These are phyloP conservation scores for Leersia perrieri DNA, from an alignment of 176 grass and related monocot species.

Conservation along the genomic window DNA sequence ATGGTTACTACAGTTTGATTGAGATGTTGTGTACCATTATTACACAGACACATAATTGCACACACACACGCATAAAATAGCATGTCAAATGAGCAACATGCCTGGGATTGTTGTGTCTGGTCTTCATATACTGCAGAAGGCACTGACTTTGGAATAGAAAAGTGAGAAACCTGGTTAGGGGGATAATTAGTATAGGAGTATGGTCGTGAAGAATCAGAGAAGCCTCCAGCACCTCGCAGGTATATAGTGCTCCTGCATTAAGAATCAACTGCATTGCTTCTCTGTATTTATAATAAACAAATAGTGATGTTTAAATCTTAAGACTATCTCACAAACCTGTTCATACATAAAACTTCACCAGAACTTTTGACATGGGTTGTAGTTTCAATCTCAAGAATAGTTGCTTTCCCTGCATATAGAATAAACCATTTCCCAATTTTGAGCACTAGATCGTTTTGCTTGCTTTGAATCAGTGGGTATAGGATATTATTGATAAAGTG, in stretches of 20 bases:
- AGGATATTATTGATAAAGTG: not conserved
- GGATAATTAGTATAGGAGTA: constrained; percentile 73
- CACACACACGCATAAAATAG: constrained; percentile 20
- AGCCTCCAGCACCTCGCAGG: constrained; percentile 88
- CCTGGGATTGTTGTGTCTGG: constrained; percentile 73
- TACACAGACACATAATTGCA: not conserved
- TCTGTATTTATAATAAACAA: not conserved
- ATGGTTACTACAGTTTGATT: not conserved
- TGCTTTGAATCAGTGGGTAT: not conserved
- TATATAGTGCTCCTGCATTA: constrained; percentile 73
- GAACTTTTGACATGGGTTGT: constrained; percentile 64
- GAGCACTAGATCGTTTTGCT: not conserved
- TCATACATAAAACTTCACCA: constrained; percentile 87
- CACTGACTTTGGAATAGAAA: constrained; percentile 65
- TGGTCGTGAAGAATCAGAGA: constrained; percentile 67
- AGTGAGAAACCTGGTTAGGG: constrained; percentile 60
- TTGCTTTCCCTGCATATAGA: constrained; percentile 74
- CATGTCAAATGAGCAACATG: constrained; percentile 13
- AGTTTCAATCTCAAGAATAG: constrained; percentile 80
- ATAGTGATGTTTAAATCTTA: not conserved
- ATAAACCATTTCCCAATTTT: constrained; percentile 17
- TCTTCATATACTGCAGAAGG: constrained; percentile 71
- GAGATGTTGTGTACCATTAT: not conserved
- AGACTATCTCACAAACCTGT: constrained; percentile 51
- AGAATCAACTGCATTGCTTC: constrained; percentile 3